Evolutionary conservation across 1,139 yeast species (phyloP), one percentile per base, ranked within the genome.

Genomic region (Suhomyces yuchorum): DNA sequence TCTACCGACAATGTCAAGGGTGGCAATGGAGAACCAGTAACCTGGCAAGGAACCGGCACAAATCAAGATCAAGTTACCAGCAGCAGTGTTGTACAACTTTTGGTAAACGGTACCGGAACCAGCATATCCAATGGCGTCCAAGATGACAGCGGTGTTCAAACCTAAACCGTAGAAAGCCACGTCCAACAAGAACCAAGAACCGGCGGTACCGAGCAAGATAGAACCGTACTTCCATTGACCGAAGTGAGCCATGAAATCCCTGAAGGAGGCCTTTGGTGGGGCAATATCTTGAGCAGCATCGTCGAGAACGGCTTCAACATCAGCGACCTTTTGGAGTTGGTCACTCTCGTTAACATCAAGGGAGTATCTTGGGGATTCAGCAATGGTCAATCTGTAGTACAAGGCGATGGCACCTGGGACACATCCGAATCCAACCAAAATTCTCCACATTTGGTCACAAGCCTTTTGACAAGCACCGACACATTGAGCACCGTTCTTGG

Each of bases 31-130:
- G 56, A 77, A 72, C 96, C 96, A 89, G 73, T 88, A 89, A 64
- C 96, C 96, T 58, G 96, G 96, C 67, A 89, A 80, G 39, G 93
- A 80, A 77, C 96, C 96, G 46, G 96, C 96, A 80, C 96, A 87
- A 54, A 88, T 82, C 66, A 89, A 77, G 70, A 89, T 88, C 77
- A 89, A 79, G 73, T 89, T 89, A 83, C 92, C 95, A 61, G 92
- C 87, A 72, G 96, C 84, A 63, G 87, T 65, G 71, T 90, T 84
- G 77, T 84, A 82, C 59, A 87, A 73, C 54, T 81, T 72, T 54
- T 72, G 61, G 80, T 90, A 82, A 58, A 85, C 77, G 68, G 86
- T 82, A 52, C 73, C 61, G 37, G 78, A 73, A 52, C 84, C 75
- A 40, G 59, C 56, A 70, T 78, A 83, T 72, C 93, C 95, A 63